Percentiles rank a stretch among this genome's conserved stretches.
phyloP scores from a whole-genome alignment of 495 filamentous ascomycete genomes.

The Rostrohypoxylon terebratum region DNA sequence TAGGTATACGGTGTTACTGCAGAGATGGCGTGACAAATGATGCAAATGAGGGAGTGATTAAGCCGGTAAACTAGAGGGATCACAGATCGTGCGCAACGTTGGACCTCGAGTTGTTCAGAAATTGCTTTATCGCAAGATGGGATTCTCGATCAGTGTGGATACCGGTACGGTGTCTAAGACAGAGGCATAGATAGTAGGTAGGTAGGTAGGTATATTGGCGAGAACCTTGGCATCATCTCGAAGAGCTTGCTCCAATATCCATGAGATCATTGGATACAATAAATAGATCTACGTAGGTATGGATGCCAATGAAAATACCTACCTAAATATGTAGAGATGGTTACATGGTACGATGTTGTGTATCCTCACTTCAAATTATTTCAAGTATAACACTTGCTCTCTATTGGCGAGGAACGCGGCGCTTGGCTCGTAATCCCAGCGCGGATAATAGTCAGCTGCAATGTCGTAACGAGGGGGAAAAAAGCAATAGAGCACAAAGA shows the following conservation, averaged over 20 bases:
- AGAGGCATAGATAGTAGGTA: too few species aligned
- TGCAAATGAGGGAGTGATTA: neutral
- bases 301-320: too few species aligned
- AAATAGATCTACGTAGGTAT: too few species aligned
- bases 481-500: neutral
- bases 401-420: neutral
- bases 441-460: neutral
- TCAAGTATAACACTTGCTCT: neutral
- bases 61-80: constrained; percentile 3
- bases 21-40: constrained; percentile 26
- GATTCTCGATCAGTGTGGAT: neutral
- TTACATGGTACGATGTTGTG: constrained; percentile 1
- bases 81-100: neutral
- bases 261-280: too few species aligned
- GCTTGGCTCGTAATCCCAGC: neutral
- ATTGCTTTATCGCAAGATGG: neutral
- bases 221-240: neutral
- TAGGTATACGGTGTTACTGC: constrained; percentile 20
- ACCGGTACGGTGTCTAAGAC: too few species aligned
- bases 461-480: neutral
- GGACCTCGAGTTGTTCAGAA: neutral
- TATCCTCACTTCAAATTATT: neutral
- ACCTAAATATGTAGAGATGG: too few species aligned
- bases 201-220: neutral
- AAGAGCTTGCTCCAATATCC: neutral